Evolutionary conservation across 495 filamentous ascomycete species (phyloP).

Genomic region (Clohesyomyces aquaticus): DNA sequence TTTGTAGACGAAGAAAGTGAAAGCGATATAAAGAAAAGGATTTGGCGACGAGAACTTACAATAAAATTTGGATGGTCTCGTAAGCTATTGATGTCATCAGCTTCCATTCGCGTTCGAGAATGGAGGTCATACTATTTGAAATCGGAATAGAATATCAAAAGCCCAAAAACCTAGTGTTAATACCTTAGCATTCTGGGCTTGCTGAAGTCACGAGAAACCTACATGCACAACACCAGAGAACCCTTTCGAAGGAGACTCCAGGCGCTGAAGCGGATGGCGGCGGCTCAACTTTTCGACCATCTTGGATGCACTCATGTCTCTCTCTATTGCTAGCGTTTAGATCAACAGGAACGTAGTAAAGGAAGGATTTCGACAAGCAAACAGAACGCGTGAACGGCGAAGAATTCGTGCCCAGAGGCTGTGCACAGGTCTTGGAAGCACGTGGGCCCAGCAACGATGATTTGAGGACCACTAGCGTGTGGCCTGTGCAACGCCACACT

Average conservation of each 20-base stretch:
- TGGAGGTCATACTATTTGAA: slow-evolving; percentile 62
- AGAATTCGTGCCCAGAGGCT: no score
- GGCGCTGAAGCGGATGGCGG: slow-evolving; percentile 71
- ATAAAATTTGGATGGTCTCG: slow-evolving; percentile 49
- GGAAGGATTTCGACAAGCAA: not conserved
- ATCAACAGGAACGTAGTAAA: not conserved
- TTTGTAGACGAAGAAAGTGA: no score
- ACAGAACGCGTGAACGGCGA: no score
- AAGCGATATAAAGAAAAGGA: no score
- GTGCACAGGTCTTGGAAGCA: not conserved
- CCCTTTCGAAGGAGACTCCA: slow-evolving; percentile 69
- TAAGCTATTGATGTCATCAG: slow-evolving; percentile 42
- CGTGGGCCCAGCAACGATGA: not conserved
- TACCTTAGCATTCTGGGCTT: not conserved
- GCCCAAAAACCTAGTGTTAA: slow-evolving; percentile 52
- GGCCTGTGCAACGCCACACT: not conserved
- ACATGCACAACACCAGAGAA: slow-evolving; percentile 73
- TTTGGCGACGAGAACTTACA: slow-evolving; percentile 4
- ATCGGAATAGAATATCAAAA: slow-evolving; percentile 68
- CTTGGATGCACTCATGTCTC: slow-evolving; percentile 21
- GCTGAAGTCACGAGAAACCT: slow-evolving; percentile 23
- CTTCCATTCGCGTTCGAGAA: not conserved
- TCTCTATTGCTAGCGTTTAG: not conserved
- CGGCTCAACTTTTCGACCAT: slow-evolving; percentile 18
- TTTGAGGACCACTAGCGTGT: slow-evolving; percentile 3